These are phyloP conservation scores for Eucalyptus lansdowneana DNA, from an alignment of 345 rosid genomes.

Conservation along the genomic window DNA sequence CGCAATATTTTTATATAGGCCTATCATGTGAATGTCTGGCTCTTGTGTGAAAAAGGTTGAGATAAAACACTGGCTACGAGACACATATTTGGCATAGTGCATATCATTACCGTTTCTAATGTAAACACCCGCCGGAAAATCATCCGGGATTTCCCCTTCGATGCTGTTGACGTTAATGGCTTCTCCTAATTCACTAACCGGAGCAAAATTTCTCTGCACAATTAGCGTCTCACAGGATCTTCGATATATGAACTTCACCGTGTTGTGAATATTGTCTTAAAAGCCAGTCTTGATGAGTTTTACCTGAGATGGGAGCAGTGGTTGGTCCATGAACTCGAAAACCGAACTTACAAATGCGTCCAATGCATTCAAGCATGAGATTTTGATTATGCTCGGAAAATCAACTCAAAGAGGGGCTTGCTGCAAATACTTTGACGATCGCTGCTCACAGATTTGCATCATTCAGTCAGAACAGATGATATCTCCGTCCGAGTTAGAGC, in stretches of 20 bases:
- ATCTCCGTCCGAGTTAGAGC: background rate
- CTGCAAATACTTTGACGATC: background rate
- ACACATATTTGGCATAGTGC: background rate
- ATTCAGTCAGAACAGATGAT: background rate
- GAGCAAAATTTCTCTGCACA: constrained; percentile 22
- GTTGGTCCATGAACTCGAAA: background rate
- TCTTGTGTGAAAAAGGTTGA: background rate
- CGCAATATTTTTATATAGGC: background rate
- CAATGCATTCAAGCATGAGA: background rate
- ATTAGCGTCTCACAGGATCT: background rate
- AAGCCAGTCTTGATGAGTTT: background rate
- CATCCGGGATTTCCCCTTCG: constrained; percentile 16
- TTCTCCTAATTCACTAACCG: constrained; percentile 15
- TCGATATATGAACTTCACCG: background rate
- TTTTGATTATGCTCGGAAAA: background rate
- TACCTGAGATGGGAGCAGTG: background rate
- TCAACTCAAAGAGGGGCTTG: background rate
- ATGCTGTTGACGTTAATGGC: background rate
- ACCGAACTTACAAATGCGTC: background rate
- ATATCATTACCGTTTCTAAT: constrained; percentile 11
- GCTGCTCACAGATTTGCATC: background rate
- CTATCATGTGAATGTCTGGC: background rate
- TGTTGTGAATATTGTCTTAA: background rate
- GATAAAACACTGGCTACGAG: too few relatives aligned
- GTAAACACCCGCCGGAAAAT: constrained; percentile 21